Evolutionary conservation across 306 rosid species (phyloP), one percentile per base, ranked within the genome.

Genomic region (Vicia faba): DNA sequence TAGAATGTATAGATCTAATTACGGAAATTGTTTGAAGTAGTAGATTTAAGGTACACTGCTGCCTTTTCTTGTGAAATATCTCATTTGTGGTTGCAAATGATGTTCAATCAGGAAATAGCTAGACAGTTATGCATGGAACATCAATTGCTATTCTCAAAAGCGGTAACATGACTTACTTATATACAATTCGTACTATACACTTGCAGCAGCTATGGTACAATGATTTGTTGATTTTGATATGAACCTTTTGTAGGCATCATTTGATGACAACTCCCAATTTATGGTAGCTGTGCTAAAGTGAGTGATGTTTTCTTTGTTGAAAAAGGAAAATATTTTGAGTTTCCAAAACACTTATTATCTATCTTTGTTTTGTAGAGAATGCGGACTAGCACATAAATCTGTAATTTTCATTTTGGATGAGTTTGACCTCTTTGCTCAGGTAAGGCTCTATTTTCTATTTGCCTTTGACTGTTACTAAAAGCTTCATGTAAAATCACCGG

Each of bases 361-460:
- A 36, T 53, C 66, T 76, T 71, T 83, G 77, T 49, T 79, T 66
- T 66, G 71, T 65, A 93, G 98, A 89, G 96, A 93, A 75, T 89
- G 98, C 13, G 96, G 95, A 70, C 77, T 87, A 72, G 98, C 98
- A 14, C 97, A 89, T 82, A 93, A 93, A 83, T 86, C 95, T 45
- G 76, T 89, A 75, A 77, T 93, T 56, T 93, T 89, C 76, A 61
- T 93, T 53, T 78, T 93, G 76, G 96, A 89, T 69, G 97, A 93
- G 74, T 93, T 93, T 88, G 95, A 93, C 81, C 83, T 84, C n/a
- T 93, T 93, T 83, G 85, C 98, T 72, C 91, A 88, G 83, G 98
- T 89, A 82, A 83, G 86, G 53, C 54, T 79, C 62, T 61, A 13
- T 20, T 44, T 60, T 68, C 62, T 26, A 26, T 31, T 59, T 15